Conservation (phyloP, 2,329 filamentous ascomycete genomes). For the Aureobasidium subglaciale region DNA sequence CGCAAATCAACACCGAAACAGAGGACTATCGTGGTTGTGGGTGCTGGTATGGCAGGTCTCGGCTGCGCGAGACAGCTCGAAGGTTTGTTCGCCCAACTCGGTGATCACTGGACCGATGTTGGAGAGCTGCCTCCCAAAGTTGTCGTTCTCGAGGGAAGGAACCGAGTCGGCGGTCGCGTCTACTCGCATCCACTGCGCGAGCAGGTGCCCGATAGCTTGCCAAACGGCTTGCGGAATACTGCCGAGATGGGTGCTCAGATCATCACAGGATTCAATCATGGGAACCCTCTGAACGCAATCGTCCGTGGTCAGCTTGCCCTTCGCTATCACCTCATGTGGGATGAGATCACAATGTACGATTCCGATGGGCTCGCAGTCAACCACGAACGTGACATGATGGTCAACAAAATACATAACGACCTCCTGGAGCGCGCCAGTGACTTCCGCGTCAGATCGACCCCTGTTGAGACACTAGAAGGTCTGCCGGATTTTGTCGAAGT, state of each 20-base stretch:
- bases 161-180: constrained; percentile 81
- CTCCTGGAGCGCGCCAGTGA: constrained; percentile 85
- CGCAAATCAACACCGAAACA: constrained; percentile 41
- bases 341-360: constrained; percentile 84
- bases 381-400: constrained; percentile 67
- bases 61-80: constrained; percentile 89
- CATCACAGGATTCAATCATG: constrained; percentile 91
- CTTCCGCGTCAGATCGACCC: constrained; percentile 72
- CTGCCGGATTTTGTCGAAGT: constrained; percentile 75
- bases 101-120: constrained; percentile 55
- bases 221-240: constrained; percentile 58
- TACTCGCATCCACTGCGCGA: constrained; percentile 71
- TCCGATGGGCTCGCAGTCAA: constrained; percentile 71
- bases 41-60: constrained; percentile 88
- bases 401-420: constrained; percentile 91
- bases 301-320: constrained; percentile 85
- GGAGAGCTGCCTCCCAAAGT: constrained; percentile 67
- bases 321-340: constrained; percentile 73
- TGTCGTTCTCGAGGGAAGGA: constrained; percentile 77
- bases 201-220: constrained; percentile 48
- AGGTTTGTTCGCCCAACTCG: constrained; percentile 74
- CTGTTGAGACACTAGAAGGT: constrained; percentile 68
- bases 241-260: constrained; percentile 98
- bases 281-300: constrained; percentile 87
- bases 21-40: constrained; percentile 77